Evolutionary conservation across 2,329 filamentous ascomycete species (phyloP), one percentile per base, ranked within the genome.

Genomic region (Cylindrodendrum hubeiense): DNA sequence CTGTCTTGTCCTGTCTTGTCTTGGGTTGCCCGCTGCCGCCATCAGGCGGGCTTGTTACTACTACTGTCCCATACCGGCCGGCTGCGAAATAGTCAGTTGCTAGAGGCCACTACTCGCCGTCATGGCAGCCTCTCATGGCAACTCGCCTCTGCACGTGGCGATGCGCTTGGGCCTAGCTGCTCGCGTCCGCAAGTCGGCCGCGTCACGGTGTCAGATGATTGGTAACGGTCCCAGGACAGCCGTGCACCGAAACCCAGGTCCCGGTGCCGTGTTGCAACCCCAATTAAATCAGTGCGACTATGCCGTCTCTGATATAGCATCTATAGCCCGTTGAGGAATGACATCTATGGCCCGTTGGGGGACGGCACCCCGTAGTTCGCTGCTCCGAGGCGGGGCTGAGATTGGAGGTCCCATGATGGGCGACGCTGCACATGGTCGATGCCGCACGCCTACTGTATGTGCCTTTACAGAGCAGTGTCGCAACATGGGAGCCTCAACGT

Each of bases 191-290:
- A 26, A 60, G 17, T 15, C 21, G 28, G 22, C 41, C 33, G 19
- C 41, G 34, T 60, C 70, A 74, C 70, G 71, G 63, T 74, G 70
- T 15, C 44, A 51, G 66, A 59, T 66, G 71, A 74, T 74, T 74
- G 71, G 71, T 46, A 46, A 44, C 41, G 28, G 41, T 28, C 26
- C 17, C 21, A 24, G 13, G 21, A 26, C 37, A 39, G 33, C 41
- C 44, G 26, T 12, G 3, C 15, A 28, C 44, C 12, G 7, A 24
- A 12, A 15, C 46, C 28, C 3, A 17, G 24, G 15, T 19, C 19
- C 13, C 10, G 12, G 46, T 5, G 19, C 17, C 17, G 17, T 28
- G 24, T 19, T 30, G 22, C 46, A 30, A 30, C 24, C 46, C 26
- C 46, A 49, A 10, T 39, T 39, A n/a, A 39, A 39, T 5, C n/a